Evolutionary conservation across 2,329 filamentous ascomycete genomes (phyloP).

Genomic region (Simplicillium aogashimaense): DNA sequence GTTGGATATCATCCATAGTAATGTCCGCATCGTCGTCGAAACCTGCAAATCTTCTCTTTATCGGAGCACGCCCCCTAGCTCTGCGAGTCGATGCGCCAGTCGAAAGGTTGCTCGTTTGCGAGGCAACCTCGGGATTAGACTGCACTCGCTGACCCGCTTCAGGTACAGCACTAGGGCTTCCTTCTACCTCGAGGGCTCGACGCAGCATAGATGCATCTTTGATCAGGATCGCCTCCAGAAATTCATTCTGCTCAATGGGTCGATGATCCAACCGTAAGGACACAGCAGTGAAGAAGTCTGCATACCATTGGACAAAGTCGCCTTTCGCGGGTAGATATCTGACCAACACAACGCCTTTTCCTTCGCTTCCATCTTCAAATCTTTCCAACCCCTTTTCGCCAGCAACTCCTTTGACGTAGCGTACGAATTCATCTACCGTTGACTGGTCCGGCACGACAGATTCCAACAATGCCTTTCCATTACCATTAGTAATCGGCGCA

Average conservation of each 20-base stretch:
- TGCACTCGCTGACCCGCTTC: constrained; percentile 3
- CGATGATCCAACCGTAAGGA: constrained; percentile 68
- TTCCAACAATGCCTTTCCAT: constrained; percentile 70
- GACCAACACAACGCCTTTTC: constrained; percentile 69
- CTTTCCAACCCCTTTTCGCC: constrained; percentile 62
- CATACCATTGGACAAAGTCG: constrained; percentile 53
- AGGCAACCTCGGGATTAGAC: background rate
- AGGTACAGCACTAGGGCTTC: constrained; percentile 12
- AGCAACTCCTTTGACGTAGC: constrained; percentile 64
- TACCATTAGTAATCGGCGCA: constrained; percentile 64
- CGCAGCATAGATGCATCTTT: constrained; percentile 67
- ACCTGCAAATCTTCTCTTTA: constrained; percentile 57
- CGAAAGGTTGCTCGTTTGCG: constrained; percentile 6
- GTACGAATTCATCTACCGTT: constrained; percentile 63
- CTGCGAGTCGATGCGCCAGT: constrained; percentile 9
- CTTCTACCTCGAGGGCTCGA: constrained; percentile 49
- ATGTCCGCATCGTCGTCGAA: constrained; percentile 47
- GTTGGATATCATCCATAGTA: constrained; percentile 16
- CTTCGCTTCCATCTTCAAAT: constrained; percentile 53
- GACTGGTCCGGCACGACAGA: constrained; percentile 54
- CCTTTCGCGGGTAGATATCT: constrained; percentile 54
- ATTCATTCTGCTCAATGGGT: constrained; percentile 81
- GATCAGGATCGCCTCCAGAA: constrained; percentile 80
- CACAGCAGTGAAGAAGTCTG: constrained; percentile 57
- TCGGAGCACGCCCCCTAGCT: constrained; percentile 27